Evolutionary conservation across 106 monocot genomes (phyloP).

Genomic region (Amphibolis antarctica): DNA sequence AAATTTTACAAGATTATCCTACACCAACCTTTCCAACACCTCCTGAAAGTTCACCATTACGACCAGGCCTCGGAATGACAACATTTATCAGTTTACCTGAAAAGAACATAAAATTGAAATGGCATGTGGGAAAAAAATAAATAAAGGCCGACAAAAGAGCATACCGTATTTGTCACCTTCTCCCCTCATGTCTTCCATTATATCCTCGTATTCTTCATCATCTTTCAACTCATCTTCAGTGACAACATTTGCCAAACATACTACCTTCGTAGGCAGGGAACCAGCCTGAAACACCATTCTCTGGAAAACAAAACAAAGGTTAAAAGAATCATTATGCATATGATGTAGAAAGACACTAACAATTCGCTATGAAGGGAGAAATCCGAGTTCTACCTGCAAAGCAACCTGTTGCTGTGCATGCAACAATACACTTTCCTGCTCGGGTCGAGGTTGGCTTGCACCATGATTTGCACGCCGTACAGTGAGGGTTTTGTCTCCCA

Average conservation of each 20-base stretch:
- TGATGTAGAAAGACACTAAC: too few species aligned
- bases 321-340: neutral
- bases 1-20: neutral
- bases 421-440: conserved; percentile 19
- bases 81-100: conserved; percentile 75
- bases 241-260: conserved; percentile 17
- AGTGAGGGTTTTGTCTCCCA: conserved; percentile 32
- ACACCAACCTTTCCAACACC: conserved; percentile 89
- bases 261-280: conserved; percentile 14
- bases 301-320: conserved; percentile 2
- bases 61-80: conserved; percentile 66
- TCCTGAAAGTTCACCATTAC: conserved; percentile 34
- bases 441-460: conserved; percentile 21
- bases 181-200: conserved; percentile 74
- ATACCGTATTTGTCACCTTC: conserved; percentile 89
- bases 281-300: conserved; percentile 17
- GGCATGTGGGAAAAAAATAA: neutral
- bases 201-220: conserved; percentile 25
- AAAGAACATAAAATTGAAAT: neutral
- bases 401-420: conserved; percentile 30
- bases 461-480: conserved; percentile 26
- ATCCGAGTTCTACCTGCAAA: conserved; percentile 13
- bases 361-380: neutral
- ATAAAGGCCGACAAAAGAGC: neutral
- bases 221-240: conserved; percentile 17